phyloP scores from a whole-genome alignment of 2,329 filamentous ascomycete genomes.

The Colletotrichum sp. region DNA sequence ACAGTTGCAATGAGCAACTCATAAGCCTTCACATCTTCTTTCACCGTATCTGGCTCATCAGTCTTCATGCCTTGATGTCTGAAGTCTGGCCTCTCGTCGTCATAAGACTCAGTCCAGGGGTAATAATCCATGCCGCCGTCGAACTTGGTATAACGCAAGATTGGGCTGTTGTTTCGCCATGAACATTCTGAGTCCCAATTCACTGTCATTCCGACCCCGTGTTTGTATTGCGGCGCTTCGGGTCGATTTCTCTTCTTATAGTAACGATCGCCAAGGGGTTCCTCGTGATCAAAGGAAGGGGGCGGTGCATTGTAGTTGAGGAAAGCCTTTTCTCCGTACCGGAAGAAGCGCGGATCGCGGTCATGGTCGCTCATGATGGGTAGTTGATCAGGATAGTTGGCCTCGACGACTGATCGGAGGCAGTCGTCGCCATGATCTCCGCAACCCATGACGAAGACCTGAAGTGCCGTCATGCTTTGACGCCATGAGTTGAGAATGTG shows the following conservation, averaged over 20 bases:
- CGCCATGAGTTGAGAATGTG: not conserved
- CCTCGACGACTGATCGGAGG: not conserved
- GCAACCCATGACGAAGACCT: not conserved
- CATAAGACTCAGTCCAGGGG: not conserved
- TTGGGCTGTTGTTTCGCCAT: not conserved
- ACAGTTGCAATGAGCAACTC: too few relatives aligned
- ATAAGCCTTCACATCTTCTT: not conserved
- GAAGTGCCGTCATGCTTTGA: rapidly evolving
- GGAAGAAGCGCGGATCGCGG: not conserved
- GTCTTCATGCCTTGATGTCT: too few relatives aligned
- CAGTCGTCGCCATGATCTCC: not conserved
- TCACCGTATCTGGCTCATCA: not conserved
- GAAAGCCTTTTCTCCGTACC: rapidly evolving
- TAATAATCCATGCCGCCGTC: not conserved
- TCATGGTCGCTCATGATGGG: not conserved
- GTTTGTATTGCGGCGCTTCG: not conserved
- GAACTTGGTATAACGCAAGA: not conserved
- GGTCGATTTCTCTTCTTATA: not conserved
- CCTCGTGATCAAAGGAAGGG: not conserved
- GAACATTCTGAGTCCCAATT: rapidly evolving
- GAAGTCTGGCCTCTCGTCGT: too few relatives aligned
- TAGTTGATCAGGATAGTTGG: rapidly evolving
- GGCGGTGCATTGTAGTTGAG: not conserved
- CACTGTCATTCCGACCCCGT: rapidly evolving
- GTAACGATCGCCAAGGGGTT: too few relatives aligned